Evolutionary conservation across 495 filamentous ascomycete species (phyloP), one percentile per base, ranked within the genome.

Genomic region (Schizothecium vesticola): DNA sequence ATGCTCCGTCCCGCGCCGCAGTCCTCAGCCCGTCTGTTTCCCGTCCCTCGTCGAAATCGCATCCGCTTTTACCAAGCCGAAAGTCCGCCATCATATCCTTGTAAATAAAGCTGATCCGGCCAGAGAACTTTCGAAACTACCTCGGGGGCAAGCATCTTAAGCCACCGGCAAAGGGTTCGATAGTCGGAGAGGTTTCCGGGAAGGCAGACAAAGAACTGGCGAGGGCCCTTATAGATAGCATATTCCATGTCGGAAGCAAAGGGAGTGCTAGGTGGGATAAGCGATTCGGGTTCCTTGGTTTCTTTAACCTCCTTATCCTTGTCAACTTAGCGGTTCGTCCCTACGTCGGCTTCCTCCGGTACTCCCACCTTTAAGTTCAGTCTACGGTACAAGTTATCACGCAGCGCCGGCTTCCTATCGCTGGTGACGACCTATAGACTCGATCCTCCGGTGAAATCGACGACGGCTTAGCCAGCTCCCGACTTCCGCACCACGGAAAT

Each of bases 191-290:
- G 57, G 29, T 67, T 43, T 12, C 55, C 43, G 13, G 71, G 73
- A 68, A 77, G 70, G 66, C 71, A 70, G 22, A 71, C 67, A 62
- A 76, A 75, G 64, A 76, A 71, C 33, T 76, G 62, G 25, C 74
- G 72, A 36, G 64, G 67, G 3, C 75, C 71, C 29, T 74, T 71
- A 28, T 43, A 0, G 12, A 70, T 43, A 4, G 56, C 29, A n/a
- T 71, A 36, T 13, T 68, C 63, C 29, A 71, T 64, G 13, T 65
- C 63, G 21, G 36, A 28, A 28, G 63, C 21, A 57, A 65, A 65
- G 11, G 63, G 63, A 25, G 63, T 65, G 25, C 26, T 26, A 7
- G 10, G n/a, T 0, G 63, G 63, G 51, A 65, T 65, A 10, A 65
- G 23, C 7, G 25, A 33, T 2, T 12, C 11, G 31, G 28, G 28